Conservation (phyloP, 495 filamentous ascomycete genomes). For the Podospora fimiseda region DNA sequence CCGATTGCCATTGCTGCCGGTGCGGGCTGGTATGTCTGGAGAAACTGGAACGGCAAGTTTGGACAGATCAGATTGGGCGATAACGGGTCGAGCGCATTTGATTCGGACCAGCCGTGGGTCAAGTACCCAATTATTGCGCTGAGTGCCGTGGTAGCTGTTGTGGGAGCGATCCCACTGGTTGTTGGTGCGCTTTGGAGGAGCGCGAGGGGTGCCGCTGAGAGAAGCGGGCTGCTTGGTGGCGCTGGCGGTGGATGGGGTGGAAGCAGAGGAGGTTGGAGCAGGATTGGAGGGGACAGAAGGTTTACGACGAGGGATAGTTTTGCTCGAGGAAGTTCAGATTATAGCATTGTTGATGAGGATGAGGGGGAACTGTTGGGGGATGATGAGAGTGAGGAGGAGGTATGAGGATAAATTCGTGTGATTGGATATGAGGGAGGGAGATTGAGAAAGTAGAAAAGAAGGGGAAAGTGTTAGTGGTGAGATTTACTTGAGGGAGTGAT, state of each 20-base stretch:
- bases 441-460: no score
- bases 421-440: neutral
- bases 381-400: conserved; percentile 68
- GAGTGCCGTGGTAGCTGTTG: conserved; percentile 61
- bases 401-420: neutral
- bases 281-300: conserved; percentile 48
- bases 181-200: conserved; percentile 60
- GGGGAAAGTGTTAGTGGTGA: no score
- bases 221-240: conserved; percentile 31
- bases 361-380: conserved; percentile 89
- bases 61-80: conserved; percentile 83
- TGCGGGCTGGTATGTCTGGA: conserved; percentile 80
- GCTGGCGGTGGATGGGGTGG: conserved; percentile 28
- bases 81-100: conserved; percentile 39
- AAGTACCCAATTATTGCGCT: conserved; percentile 62
- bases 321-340: conserved; percentile 75
- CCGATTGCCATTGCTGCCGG: conserved; percentile 62
- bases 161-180: conserved; percentile 73
- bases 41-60: conserved; percentile 82
- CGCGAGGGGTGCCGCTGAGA: conserved; percentile 39
- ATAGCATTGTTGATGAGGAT: conserved; percentile 80
- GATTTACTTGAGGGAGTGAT: no score
- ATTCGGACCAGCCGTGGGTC: conserved; percentile 63
- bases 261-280: conserved; percentile 33
- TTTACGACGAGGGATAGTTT: conserved; percentile 84